Conservation (phyloP, 1,284 basidiomycete genomes). For the Rhodotorula mucilaginosa region DNA sequence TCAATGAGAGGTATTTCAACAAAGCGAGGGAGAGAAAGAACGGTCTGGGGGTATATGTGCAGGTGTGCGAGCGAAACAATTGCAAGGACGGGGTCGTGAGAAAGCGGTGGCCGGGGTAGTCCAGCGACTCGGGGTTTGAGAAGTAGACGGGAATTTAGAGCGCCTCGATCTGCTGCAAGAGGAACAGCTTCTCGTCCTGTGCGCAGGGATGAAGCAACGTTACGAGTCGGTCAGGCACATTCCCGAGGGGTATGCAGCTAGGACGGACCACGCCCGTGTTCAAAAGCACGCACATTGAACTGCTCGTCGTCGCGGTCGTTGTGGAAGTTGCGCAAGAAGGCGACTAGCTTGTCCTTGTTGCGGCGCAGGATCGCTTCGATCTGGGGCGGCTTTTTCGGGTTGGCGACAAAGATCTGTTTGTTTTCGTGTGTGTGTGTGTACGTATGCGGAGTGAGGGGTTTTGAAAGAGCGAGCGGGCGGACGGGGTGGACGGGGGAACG, state of each 20-base stretch:
- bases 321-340: conserved; percentile 89
- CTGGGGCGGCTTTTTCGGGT: conserved; percentile 95
- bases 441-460: no score
- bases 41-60: background rate
- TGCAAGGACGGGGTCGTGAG: background rate
- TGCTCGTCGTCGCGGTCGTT: conserved; percentile 99
- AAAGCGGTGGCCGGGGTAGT: background rate
- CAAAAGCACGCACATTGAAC: conserved; percentile 73
- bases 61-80: background rate
- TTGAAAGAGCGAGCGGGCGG: no score
- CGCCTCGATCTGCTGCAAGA: conserved; percentile 73
- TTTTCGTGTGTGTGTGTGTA: background rate
- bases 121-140: background rate
- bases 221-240: no score
- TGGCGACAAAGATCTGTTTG: conserved; percentile 88
- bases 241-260: no score
- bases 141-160: background rate
- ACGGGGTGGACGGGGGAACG: no score
- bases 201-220: background rate
- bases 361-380: conserved; percentile 86
- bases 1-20: no score
- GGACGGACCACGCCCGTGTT: no score
- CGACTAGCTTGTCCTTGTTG: conserved; percentile 89
- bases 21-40: background rate
- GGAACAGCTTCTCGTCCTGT: conserved; percentile 92